Base-by-base conservation (phyloP, 768 basidiomycete species). In the Podaxis sp. region DNA sequence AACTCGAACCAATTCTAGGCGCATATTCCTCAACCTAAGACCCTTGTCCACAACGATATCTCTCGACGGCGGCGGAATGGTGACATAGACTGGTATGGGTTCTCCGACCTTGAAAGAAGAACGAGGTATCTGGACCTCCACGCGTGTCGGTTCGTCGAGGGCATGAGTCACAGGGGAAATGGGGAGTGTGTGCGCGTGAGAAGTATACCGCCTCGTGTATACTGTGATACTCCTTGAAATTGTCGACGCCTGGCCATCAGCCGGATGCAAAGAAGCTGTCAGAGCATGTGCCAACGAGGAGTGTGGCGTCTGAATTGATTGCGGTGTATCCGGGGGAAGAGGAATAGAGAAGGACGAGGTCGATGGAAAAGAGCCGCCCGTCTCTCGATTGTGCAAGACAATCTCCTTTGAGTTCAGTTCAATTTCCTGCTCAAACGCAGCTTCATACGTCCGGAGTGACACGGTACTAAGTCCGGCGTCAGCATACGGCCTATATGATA, bases 311-410 rank as follows among this genome's bases (percentile, higher is more conserved):
- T 88, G 86, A 33, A 95, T 79, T 44, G 90, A 91, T 72, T 95
- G 91, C 0, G 94, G 94, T 5, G 90, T 87, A 73, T 96, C 94
- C 46, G 84, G 75, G 63, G 81, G 84, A 57, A 96, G 80, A 11
- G 90, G 91, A 64, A 96, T 87, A 40, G 91, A 84, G 74, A 95
- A 96, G n/a, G 89, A 86, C 64, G 89, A 84, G 22, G 84, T 82
- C 2, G 86, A 80, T 4, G 89, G 88, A 62, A 87, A 76, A 24
- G 76, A 68, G 52, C 70, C 48, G 54, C 46, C 36, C 65, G 53
- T 79, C 69, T 77, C 73, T 49, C 78, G 75, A 7, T 83, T 79
- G 65, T 81, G 86, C 48, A 92, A 75, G 63, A 84, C 81, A 51
- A 85, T 69, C 63, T 88, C 84, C 11, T 82, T 81, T 30, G 74